Base-by-base conservation (phyloP, 2,329 filamentous ascomycete species). In the Colletotrichum plurivorum region DNA sequence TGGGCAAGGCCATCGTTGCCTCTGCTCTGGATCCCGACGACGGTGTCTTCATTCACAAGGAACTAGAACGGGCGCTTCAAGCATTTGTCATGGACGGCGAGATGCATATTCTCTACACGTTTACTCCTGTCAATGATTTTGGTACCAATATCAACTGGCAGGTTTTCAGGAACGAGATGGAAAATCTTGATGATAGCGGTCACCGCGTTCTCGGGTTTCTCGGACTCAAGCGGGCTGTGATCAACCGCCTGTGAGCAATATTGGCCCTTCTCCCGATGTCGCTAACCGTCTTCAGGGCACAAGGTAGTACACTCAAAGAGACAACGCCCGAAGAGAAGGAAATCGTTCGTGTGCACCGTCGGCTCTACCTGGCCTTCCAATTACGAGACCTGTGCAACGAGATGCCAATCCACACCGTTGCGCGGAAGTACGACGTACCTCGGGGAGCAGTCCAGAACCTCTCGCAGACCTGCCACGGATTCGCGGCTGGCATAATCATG, bases 51-150 rank as follows among this genome's bases (percentile, higher is more conserved):
- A 85, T 94, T 18, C 84, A 94, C 73, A 84, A 88, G 53, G 93
- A 95, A 77, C 83, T 94, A 55, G 85, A 85, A 66, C 87, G 87
- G 72, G 91, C 92, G 0, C 83, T 94, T 3, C 84, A 87, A 69
- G 91, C 90, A 1, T 94, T 95, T 74, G 93, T 94, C 13, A 90
- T 95, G 88, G 92, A 94, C 75, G 90, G 92, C 4, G 93, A 95
- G 71, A 91, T 95, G 89, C 93, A 94, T 74, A 87, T 93, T 13
- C 85, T 94, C 54, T 95, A 94, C 76, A 90, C 89, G 45, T 94
- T 94, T 71, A 94, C 93, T 0, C 93, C 93, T 0, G 86, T 94
- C 2, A 89, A 93, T 55, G 57, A 68, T 27, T 81, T 83, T 27
- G 82, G 81, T 1, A 80, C 85, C 3, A 81, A 83, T 9, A 85